Evolutionary conservation across 1,139 yeast species (phyloP), one percentile per base, ranked within the genome.

Genomic region (Zygoascus meyerae): DNA sequence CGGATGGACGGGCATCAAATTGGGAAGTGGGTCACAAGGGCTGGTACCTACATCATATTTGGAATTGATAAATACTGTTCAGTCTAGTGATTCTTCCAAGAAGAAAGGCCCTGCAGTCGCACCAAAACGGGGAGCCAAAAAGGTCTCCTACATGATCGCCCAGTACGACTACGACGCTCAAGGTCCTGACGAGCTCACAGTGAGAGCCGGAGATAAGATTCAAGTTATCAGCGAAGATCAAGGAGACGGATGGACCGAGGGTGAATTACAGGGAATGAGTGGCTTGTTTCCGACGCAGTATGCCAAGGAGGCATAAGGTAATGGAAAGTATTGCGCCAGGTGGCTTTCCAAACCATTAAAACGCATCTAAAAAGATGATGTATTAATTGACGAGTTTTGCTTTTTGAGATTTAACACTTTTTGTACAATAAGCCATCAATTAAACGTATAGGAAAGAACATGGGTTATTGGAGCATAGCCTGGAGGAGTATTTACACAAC

Each of bases 201-300:
- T 92, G 15, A 59, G 57, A 7, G 82, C 78, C 0, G 97, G 97
- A 1, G 97, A 92, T 55, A 72, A 73, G 48, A 78, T 87, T n/a
- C 75, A 78, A 2, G 73, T 86, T 16, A 71, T 83, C 35, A 78
- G 77, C 38, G 86, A 78, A 42, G 92, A 86, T 52, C 83, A 83
- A 49, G 96, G 95, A 5, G 83, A 83, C 53, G 99, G 99, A 0
- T 92, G 99, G 99, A 89, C 97, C 1, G 86, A 83, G 57, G 98
- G 97, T 8, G 95, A 86, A 60, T 56, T 84, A 14, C 74, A 82
- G 56, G 96, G 95, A 0, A 58, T 56, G 31, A 72, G 71, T 39
- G 97, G 97, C 1, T 65, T 86, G 54, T 85, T 90, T 66, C 97
- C 97, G 5, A 82, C 94, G 0, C 73, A 85, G 52, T 90, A 89